These are phyloP conservation scores for Zizania latifolia DNA, from an alignment of 176 grass and related monocot genomes.

Conservation along the genomic window DNA sequence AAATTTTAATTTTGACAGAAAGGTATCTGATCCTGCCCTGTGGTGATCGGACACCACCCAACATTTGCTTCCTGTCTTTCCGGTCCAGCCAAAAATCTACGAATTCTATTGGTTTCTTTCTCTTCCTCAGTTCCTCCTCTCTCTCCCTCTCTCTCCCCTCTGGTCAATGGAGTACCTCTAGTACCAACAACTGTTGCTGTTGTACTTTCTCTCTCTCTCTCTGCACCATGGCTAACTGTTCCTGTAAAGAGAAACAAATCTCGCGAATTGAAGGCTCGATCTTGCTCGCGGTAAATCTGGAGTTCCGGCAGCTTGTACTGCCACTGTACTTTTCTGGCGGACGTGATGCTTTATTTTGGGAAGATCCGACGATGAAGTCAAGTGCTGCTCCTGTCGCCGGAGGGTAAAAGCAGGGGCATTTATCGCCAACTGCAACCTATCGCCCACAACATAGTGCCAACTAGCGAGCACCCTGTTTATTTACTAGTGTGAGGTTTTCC, in stretches of 20 bases:
- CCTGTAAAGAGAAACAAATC: neutral
- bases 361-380: neutral
- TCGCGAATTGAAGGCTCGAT: neutral
- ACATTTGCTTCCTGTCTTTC: neutral
- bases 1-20: too few species aligned
- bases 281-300: neutral
- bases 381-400: slow-evolving; percentile 16
- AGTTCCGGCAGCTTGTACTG: slow-evolving; percentile 1
- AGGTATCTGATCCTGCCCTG: neutral
- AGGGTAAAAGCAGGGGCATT: slow-evolving; percentile 2
- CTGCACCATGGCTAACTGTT: neutral
- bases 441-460: slow-evolving; percentile 27
- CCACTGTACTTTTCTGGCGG: neutral
- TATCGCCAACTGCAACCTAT: slow-evolving; percentile 3
- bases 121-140: neutral
- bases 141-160: neutral
- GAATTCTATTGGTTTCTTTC: neutral
- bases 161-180: slow-evolving; percentile 10
- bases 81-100: neutral
- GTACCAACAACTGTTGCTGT: slow-evolving; percentile 8
- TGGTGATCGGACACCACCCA: neutral
- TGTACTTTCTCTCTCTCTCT: neutral
- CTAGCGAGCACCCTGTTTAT: neutral
- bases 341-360: slow-evolving; percentile 4
- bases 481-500: too few species aligned